Base-by-base conservation (phyloP, 208 protist genomes). In the Acanthamoeba healyi region DNA sequence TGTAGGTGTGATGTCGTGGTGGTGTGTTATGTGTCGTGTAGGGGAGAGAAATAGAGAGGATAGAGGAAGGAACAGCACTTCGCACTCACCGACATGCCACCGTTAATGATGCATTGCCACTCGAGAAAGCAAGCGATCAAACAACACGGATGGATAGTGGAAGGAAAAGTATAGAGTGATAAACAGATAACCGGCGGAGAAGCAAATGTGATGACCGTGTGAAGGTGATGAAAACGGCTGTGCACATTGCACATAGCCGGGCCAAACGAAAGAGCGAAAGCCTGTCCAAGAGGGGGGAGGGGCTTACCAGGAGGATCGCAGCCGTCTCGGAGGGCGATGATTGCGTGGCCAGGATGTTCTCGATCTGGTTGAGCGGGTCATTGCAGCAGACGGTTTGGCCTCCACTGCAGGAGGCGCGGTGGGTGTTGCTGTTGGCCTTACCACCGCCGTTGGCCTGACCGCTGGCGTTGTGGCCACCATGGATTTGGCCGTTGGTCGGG, bases 301-400 rank as follows among this genome's bases (percentile, higher is more conserved):
- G n/a, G 38, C 77, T 46, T 86, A 86, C 77, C 42, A 96, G 40
- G 24, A 97, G n/a, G 32, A 97, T 51, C 14, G 90, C 87, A 24
- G 94, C 87, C 24, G 96, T 94, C 17, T 96, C 94, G 29, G 58
- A 40, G n/a, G 95, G 82, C 6, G 92, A 51, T 22, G 92, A 67
- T 72, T 95, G 94, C 24, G 92, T 94, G 32, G 96, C 24, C 15
- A 97, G 67, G 22, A 97, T 77, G 42, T 96, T 44, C 63, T 97
- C 94, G 49, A 97, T 29, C 36, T 90, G 67, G n/a, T 87, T 38
- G 72, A 97, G 74, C 26, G 91, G 38, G 15, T 82, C 44, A 12
- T 91, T 42, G 77, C 94, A 96, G 67, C 77, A 90, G 1, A n/a
- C 58, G 26, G 9, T 34, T 29, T 67, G 61, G 61, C 61, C 61